Evolutionary conservation across 169 alveolate genomes (phyloP).

Genomic region (Plasmodium inui): DNA sequence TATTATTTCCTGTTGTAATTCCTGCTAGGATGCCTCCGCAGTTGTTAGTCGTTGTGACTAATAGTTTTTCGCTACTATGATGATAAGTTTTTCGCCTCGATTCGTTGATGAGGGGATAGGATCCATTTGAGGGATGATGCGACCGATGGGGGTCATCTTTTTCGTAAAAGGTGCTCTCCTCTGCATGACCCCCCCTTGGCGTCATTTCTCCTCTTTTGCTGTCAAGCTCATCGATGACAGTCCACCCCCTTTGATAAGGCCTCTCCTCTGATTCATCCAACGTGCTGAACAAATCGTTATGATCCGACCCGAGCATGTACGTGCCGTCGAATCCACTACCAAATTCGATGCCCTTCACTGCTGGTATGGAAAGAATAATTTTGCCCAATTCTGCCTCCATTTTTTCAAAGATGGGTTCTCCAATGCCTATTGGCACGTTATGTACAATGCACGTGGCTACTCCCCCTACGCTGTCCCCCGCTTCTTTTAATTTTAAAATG

Average conservation of each 20-base stretch:
- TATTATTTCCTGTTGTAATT: slow-evolving; percentile 55
- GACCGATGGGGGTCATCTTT: not conserved
- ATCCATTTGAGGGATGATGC: not conserved
- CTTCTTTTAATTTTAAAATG: slow-evolving; percentile 41
- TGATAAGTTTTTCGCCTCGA: not conserved
- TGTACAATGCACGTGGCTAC: slow-evolving; percentile 34
- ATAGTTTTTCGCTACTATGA: not conserved
- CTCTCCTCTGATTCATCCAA: not conserved
- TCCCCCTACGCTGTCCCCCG: slow-evolving; percentile 50
- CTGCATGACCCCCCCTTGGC: not conserved
- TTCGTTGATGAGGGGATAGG: not conserved
- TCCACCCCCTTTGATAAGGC: not conserved
- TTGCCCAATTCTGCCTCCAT: slow-evolving; percentile 34
- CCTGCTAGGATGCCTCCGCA: slow-evolving; percentile 61
- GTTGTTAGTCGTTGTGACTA: slow-evolving; percentile 40
- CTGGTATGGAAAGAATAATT: slow-evolving; percentile 58
- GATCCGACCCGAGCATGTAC: slow-evolving; percentile 49
- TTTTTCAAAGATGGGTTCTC: slow-evolving; percentile 64
- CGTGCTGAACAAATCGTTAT: slow-evolving; percentile 31
- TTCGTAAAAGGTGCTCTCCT: not conserved
- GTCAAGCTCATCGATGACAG: not conserved
- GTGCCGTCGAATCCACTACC: slow-evolving; percentile 42
- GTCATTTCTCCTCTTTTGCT: not conserved
- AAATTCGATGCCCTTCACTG: slow-evolving; percentile 47
- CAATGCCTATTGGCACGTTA: slow-evolving; percentile 39